Evolutionary conservation across 768 basidiomycete species (phyloP), one percentile per base, ranked within the genome.

Genomic region (Tulasnella sp.): DNA sequence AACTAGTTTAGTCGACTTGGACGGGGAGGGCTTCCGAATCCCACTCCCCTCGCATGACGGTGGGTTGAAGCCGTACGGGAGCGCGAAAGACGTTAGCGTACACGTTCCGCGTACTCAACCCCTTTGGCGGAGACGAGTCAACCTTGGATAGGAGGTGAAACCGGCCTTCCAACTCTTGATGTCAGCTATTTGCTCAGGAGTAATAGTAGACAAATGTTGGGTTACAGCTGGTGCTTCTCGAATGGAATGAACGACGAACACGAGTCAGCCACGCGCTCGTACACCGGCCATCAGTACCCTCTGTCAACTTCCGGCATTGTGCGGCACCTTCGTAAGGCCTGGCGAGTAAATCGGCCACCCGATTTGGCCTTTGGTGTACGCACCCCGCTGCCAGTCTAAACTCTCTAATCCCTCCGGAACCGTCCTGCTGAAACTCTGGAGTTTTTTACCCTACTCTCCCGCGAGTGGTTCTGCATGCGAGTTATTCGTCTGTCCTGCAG

Each of bases 321-420:
- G 62, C 62, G 62, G 62, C 62, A 68, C 62, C 62, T 68, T 68
- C 62, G 62, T 34, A 27, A 68, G 62, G 62, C 62, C 62, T 68
- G 62, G 27, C 62, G 62, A 68, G 62, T 68, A 68, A 68, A 68
- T 68, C 62, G 62, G 62, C 36, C 62, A 68, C 62, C 62, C 62
- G 62, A 68, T 68, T 68, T 68, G 62, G 62, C 62, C 62, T 68
- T 68, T 68, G 62, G 62, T 68, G 62, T 68, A 68, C 62, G 62
- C 62, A 68, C 62, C 62, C 62, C 62, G 62, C 62, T 68, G 34
- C 31, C 62, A 68, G 62, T 68, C 62, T 68, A 68, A 68, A 68
- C 62, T 68, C 62, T 68, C 62, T 68, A 68, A 68, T 36, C 62
- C 27, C 62, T 34, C 62, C 62, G 62, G 36, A 68, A 68, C 62